These are phyloP conservation scores for Cyathus pygmaeus DNA, from an alignment of 1,284 basidiomycete species.

Conservation along the genomic window DNA sequence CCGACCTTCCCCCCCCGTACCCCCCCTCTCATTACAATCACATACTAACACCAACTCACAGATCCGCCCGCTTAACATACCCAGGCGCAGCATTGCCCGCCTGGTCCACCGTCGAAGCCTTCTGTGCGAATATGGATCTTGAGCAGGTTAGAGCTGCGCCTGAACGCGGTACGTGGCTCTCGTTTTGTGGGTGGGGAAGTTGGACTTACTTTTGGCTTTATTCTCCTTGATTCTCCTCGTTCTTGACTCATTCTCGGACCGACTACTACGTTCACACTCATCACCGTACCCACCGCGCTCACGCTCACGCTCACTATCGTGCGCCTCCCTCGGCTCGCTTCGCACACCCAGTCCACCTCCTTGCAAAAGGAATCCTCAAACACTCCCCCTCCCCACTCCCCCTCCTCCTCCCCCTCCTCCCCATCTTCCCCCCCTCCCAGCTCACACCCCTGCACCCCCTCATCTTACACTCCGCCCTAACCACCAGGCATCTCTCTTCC, in stretches of 20 bases:
- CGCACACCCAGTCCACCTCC: too few species aligned
- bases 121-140: conserved; percentile 67
- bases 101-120: conserved; percentile 56
- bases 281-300: too few species aligned
- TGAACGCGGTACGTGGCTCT: conserved; percentile 64
- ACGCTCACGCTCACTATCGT: too few species aligned
- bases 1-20: too few species aligned
- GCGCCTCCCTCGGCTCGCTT: too few species aligned
- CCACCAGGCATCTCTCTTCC: not conserved
- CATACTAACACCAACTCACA: too few species aligned
- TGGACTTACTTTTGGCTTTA: too few species aligned
- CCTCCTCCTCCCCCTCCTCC: not conserved
- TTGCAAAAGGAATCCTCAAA: not conserved
- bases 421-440: not conserved
- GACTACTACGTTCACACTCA: too few species aligned
- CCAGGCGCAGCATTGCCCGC: conserved; percentile 51
- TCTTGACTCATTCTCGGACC: too few species aligned
- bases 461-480: not conserved
- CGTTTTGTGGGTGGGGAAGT: too few species aligned
- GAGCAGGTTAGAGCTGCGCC: conserved; percentile 70
- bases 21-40: too few species aligned
- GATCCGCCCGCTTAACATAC: conserved; percentile 62
- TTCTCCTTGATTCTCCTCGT: too few species aligned
- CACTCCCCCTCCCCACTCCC: not conserved
- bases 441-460: not conserved